These are phyloP conservation scores for Emmonsiellopsis sp. DNA, from an alignment of 2,329 filamentous ascomycete species.

Conservation along the genomic window DNA sequence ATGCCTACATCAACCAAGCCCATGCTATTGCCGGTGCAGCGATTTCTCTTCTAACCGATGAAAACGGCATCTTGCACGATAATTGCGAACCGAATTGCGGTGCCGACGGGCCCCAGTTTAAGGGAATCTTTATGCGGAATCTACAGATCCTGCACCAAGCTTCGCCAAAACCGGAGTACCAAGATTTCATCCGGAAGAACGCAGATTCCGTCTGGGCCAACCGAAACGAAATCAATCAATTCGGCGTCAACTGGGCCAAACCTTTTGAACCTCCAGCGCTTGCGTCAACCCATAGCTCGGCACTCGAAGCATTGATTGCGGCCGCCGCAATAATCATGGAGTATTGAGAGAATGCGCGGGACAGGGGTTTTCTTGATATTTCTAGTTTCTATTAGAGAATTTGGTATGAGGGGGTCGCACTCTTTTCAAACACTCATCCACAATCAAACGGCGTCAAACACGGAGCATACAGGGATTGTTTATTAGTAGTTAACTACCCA, in stretches of 20 bases:
- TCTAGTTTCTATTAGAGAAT: no score
- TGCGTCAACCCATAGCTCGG: slow-evolving; percentile 55
- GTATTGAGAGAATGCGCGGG: no score
- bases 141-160: slow-evolving; percentile 49
- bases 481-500: no score
- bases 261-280: slow-evolving; percentile 43
- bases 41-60: slow-evolving; percentile 37
- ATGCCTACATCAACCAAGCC: slow-evolving; percentile 35
- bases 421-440: no score
- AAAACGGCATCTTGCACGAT: slow-evolving; percentile 45
- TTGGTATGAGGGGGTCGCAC: no score
- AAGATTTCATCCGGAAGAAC: slow-evolving; percentile 49
- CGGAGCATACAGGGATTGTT: no score
- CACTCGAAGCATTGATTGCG: slow-evolving; percentile 58
- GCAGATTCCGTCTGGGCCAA: slow-evolving; percentile 58
- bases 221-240: slow-evolving; percentile 40
- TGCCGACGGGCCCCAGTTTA: slow-evolving; percentile 55
- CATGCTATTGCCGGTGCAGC: slow-evolving; percentile 45
- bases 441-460: no score
- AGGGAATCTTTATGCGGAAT: slow-evolving; percentile 61
- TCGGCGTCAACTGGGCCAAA: slow-evolving; percentile 59
- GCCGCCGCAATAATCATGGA: slow-evolving; percentile 25
- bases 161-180: slow-evolving; percentile 43
- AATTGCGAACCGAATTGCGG: slow-evolving; percentile 45
- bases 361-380: no score